Evolutionary conservation across 2,329 filamentous ascomycete genomes (phyloP).

Genomic region (Aphanoascus verrucosus): DNA sequence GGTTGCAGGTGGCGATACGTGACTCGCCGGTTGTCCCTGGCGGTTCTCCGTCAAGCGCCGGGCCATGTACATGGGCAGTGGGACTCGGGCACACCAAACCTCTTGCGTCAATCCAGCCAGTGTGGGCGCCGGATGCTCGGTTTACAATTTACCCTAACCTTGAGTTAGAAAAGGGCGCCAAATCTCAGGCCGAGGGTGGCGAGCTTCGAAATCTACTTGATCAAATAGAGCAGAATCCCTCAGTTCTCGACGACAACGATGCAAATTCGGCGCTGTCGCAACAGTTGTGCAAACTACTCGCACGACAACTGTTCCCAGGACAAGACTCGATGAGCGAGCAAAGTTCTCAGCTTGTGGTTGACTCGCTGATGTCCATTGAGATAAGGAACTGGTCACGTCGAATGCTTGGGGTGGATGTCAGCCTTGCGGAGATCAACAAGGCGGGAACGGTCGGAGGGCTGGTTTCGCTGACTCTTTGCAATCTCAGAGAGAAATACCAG

Average conservation of each 20-base stretch:
- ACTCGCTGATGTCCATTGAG: conserved; percentile 19
- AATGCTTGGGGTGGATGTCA: conserved; percentile 7
- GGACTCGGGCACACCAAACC: background rate
- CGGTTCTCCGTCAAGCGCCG: background rate
- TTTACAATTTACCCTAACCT: background rate
- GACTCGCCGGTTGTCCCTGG: background rate
- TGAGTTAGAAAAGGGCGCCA: too few species aligned
- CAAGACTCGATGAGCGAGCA: conserved; percentile 6
- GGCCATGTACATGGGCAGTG: background rate
- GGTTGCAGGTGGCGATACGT: background rate
- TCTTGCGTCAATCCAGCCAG: background rate
- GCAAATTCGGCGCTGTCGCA: background rate
- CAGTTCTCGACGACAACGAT: background rate
- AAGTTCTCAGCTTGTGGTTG: conserved; percentile 14
- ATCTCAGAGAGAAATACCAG: background rate
- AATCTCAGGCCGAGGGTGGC: background rate
- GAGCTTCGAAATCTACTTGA: background rate
- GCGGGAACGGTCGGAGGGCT: background rate
- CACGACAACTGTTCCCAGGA: conserved; percentile 3
- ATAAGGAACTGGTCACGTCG: conserved; percentile 14
- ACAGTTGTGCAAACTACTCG: conserved; percentile 15
- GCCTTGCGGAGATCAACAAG: background rate
- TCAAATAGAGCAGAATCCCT: background rate
- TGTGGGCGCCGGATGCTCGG: background rate
- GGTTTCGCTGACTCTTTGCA: background rate